Evolutionary conservation across 208 protist genomes (phyloP), one percentile per base, ranked within the genome.

Genomic region (Giardia duodenalis): DNA sequence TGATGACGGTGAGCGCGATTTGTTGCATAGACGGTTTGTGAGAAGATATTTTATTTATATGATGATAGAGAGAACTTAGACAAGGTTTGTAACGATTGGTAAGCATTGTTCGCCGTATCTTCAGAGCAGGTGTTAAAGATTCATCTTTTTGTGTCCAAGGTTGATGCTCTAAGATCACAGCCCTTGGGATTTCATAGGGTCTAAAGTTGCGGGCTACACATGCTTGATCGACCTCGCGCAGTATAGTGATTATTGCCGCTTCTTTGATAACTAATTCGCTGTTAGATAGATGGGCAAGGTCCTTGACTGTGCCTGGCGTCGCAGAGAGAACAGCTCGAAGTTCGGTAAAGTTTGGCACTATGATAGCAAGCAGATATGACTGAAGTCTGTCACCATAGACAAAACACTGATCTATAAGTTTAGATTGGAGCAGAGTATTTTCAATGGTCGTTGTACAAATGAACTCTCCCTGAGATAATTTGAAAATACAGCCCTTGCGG

Each of bases 391-490:
- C 30, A 0, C 30, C 92, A 47, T 93, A 93, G 1, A 93, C 2
- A 47, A 46, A 92, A 1, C 88, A 1, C 10, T 87, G 76, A n/a
- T 86, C 90, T 22, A 92, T 48, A 44, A 2, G 44, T 42, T 42
- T 67, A n/a, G 57, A 92, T 1, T 86, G 2, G 3, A 47, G 39
- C 30, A 87, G 0, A 1, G 67, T 48, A 44, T 93, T 47, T 90
- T 93, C 92, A n/a, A 93, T 92, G n/a, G 19, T 2, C 10, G 19
- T 46, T 10, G 42, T 67, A 2, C 44, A 93, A 30, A 94, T 67
- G 48, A 90, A 94, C 90, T 94, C 93, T 30, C 93, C 93, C 47
- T 94, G 43, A 0, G 76, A n/a, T 0, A 94, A 67, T 46, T 94
- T 94, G 93, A 94, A 67, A 22, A 94, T 94, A 2, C 46, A n/a